A percentile compares a stretch with the other conserved stretches of the same genome.
These are phyloP conservation scores for Nitzschia sp. DNA, from an alignment of 108 stramenopile species.

Conservation along the genomic window DNA sequence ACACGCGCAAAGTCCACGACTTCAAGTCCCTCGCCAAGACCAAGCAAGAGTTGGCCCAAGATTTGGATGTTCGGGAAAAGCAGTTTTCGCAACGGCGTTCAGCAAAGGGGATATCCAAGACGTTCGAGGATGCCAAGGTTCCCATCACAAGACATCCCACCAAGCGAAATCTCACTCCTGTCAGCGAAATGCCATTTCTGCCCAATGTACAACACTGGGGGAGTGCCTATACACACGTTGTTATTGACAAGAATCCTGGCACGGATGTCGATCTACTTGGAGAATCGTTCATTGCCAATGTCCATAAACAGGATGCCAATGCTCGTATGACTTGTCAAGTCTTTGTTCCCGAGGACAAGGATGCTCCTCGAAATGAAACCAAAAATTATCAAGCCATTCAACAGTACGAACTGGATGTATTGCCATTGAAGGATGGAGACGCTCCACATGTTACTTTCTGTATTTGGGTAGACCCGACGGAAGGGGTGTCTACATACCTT, in stretches of 20 bases:
- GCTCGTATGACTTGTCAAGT: slow-evolving; percentile 81
- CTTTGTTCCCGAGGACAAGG: slow-evolving; percentile 40
- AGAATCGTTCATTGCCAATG: slow-evolving; percentile 72
- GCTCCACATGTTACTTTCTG: slow-evolving; percentile 70
- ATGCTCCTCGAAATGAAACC: slow-evolving; percentile 2
- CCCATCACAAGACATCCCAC: slow-evolving; percentile 47
- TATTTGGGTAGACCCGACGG: slow-evolving; percentile 50
- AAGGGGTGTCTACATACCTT: slow-evolving; percentile 48
- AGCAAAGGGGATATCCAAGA: slow-evolving; percentile 36
- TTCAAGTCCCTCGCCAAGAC: slow-evolving; percentile 81
- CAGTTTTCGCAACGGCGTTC: slow-evolving; percentile 42
- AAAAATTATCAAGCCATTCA: slow-evolving; percentile 54
- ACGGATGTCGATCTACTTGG: slow-evolving; percentile 29
- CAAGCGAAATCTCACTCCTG: slow-evolving; percentile 59
- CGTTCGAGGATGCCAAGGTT: slow-evolving; percentile 32
- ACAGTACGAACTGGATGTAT: slow-evolving; percentile 78
- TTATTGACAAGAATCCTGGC: slow-evolving; percentile 74
- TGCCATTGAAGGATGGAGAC: slow-evolving; percentile 76
- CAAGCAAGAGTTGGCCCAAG: slow-evolving; percentile 48
- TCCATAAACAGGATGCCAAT: slow-evolving; percentile 55
- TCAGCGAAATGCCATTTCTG: slow-evolving; percentile 64
- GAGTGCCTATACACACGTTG: slow-evolving; percentile 73
- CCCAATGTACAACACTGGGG: slow-evolving; percentile 80
- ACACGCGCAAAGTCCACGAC: slow-evolving; percentile 72
- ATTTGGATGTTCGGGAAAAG: slow-evolving; percentile 48